phyloP scores from a whole-genome alignment of 1,139 yeast genomes.

The Pneumocystis murina region DNA sequence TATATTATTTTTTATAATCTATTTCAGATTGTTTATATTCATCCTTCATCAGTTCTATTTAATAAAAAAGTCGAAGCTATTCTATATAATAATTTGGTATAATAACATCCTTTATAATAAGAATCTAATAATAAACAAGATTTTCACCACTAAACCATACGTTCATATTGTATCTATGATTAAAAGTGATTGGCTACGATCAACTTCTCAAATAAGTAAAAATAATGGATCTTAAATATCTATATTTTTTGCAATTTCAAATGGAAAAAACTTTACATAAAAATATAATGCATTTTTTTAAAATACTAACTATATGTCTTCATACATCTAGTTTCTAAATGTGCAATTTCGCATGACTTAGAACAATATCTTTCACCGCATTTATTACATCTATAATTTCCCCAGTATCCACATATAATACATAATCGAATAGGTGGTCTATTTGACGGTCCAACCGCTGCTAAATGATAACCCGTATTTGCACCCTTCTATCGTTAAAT shows the following conservation, averaged over 20 bases:
- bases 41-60: constrained; percentile 81
- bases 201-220: constrained; percentile 38
- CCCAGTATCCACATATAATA: constrained; percentile 31
- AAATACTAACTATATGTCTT: not conserved
- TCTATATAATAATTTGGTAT: constrained; percentile 89
- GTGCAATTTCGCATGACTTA: constrained; percentile 25
- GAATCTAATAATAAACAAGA: not conserved
- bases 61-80: constrained; percentile 74
- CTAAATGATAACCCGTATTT: constrained; percentile 16
- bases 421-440: constrained; percentile 27
- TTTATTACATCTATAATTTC: constrained; percentile 23
- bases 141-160: constrained; percentile 66
- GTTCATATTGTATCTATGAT: constrained; percentile 81
- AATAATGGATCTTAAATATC: not conserved
- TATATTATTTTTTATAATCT: not conserved
- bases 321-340: constrained; percentile 28
- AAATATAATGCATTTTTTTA: not conserved
- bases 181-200: constrained; percentile 75
- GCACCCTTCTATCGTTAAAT: constrained; percentile 16
- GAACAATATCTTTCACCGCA: constrained; percentile 30
- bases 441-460: constrained; percentile 22
- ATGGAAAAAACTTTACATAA: not conserved
- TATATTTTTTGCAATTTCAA: not conserved
- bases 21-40: constrained; percentile 58
- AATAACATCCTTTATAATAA: constrained; percentile 13